phyloP scores from a whole-genome alignment of 1,139 yeast genomes.

The Candida tropicalis region DNA sequence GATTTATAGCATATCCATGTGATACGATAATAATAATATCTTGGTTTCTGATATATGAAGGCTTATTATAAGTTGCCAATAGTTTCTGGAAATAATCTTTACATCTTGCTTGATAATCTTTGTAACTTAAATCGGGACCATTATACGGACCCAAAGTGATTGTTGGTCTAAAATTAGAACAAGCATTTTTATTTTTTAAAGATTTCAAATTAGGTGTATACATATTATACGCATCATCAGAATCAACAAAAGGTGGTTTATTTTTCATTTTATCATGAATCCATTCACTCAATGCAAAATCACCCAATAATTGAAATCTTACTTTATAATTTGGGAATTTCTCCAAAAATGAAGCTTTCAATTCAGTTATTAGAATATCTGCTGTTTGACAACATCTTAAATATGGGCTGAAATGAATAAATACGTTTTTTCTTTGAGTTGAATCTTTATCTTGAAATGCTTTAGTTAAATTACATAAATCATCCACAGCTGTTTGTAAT shows the following conservation, averaged over 20 bases:
- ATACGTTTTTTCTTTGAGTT: conserved; percentile 36
- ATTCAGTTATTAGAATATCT: conserved; percentile 37
- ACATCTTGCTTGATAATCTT: conserved; percentile 45
- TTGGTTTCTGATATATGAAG: conserved; percentile 32
- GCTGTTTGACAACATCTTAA: conserved; percentile 51
- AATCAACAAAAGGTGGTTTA: conserved; percentile 48
- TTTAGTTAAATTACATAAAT: conserved; percentile 27
- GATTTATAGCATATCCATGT: conserved; percentile 48
- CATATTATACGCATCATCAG: conserved; percentile 52
- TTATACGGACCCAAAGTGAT: conserved; percentile 49
- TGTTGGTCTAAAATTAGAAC: conserved; percentile 51
- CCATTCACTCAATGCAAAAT: conserved; percentile 53
- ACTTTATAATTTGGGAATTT: conserved; percentile 37
- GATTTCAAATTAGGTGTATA: conserved; percentile 47
- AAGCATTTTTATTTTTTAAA: conserved; percentile 36
- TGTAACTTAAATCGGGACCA: conserved; percentile 45
- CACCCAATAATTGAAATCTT: conserved; percentile 46
- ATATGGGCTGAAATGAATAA: conserved; percentile 49
- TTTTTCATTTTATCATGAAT: conserved; percentile 48
- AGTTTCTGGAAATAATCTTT: conserved; percentile 46
- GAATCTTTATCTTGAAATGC: conserved; percentile 25
- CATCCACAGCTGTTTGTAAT: conserved; percentile 32
- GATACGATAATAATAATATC: conserved; percentile 45
- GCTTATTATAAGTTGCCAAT: conserved; percentile 49
- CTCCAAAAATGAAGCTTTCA: conserved; percentile 27